Base-by-base conservation (phyloP, 176 grass and related monocot species). In the Miscanthus lutarioriparius region DNA sequence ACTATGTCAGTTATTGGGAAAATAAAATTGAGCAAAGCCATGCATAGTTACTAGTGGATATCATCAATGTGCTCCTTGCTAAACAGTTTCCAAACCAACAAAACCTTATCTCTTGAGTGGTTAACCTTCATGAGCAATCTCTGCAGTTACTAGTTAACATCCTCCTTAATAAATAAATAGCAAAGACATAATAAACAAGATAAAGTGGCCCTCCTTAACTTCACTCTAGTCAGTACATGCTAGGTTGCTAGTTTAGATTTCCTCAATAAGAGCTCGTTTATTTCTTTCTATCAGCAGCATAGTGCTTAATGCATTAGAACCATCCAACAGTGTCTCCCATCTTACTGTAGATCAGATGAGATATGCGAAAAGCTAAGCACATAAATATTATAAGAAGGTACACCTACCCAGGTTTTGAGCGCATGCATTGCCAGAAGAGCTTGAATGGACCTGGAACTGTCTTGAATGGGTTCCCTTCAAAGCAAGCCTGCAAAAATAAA, bases 391-490 rank as follows among this genome's bases (percentile, higher is more conserved):
- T 1, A 14, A 82, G 27, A 85, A 67, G 38, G 15, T 8, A 30
- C 3, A 3, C 67, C 56, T 91, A 96, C 96, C 96, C 93, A 63
- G 86, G 96, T 81, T 98, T 94, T 0, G 93, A 94, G 11, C 74
- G 85, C 91, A 98, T 96, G 86, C 93, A 98, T 79, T 80, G 80
- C 80, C 83, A 98, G 78, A 98, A 96, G 54, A 98, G 86, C 88
- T 92, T 96, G 84, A 94, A 94, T 61, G 96, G 96, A 49, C 93
- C 88, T 3, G 96, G 96, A 80, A 96, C 91, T 78, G 89, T 98
- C 82, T 96, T 94, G 76, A 99, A 99, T 40, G 86, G 93, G 61
- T 99, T 99, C 81, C 96, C 93, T 92, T 99, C 93, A 86, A 99
- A 99, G 78, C 86, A 92, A 78, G 96, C 93, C 93, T 98, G 78